Percentiles rank a stretch among this genome's conserved stretches.
These are phyloP conservation scores for Sarcomyxa edulis DNA, from an alignment of 768 basidiomycete genomes.

Conservation along the genomic window DNA sequence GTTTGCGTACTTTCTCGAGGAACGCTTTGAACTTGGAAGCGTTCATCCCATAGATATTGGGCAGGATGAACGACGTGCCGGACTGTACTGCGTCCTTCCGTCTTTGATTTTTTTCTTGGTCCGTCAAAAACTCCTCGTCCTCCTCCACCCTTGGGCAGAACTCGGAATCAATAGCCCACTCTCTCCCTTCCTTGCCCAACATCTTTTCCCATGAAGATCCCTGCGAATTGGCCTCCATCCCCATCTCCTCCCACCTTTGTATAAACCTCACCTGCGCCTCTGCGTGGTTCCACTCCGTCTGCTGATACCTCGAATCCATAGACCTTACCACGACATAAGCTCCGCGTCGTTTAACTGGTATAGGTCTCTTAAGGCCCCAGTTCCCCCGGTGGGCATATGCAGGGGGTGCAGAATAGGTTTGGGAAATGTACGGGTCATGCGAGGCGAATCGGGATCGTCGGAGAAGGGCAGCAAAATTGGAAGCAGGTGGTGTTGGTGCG, in stretches of 20 bases:
- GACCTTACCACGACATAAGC: slow-evolving; percentile 61
- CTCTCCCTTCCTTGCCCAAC: slow-evolving; percentile 28
- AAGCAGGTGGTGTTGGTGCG: no score
- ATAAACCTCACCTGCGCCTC: slow-evolving; percentile 66
- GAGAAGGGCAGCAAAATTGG: slow-evolving; percentile 75
- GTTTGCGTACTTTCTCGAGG: slow-evolving; percentile 48
- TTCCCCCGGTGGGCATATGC: slow-evolving; percentile 73
- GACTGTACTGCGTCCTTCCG: slow-evolving; percentile 7
- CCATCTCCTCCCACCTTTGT: slow-evolving; percentile 61
- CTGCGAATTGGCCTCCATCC: slow-evolving; percentile 27
- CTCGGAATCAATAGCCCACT: slow-evolving; percentile 43
- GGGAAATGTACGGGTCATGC: slow-evolving; percentile 70
- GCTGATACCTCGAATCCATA: slow-evolving; percentile 69
- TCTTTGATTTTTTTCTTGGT: slow-evolving; percentile 8
- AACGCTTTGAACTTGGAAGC: slow-evolving; percentile 53
- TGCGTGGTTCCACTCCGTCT: slow-evolving; percentile 72
- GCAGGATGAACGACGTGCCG: no score
- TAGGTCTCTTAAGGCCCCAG: slow-evolving; percentile 83
- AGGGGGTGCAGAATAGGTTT: slow-evolving; percentile 68
- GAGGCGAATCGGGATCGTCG: slow-evolving; percentile 79
- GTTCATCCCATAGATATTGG: slow-evolving; percentile 60
- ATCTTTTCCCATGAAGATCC: slow-evolving; percentile 31
- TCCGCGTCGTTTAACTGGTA: slow-evolving; percentile 58
- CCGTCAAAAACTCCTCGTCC: slow-evolving; percentile 26
- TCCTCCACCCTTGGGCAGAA: slow-evolving; percentile 21